Conservation (phyloP, 805 yeast species). For the Wickerhamiella azyma region DNA sequence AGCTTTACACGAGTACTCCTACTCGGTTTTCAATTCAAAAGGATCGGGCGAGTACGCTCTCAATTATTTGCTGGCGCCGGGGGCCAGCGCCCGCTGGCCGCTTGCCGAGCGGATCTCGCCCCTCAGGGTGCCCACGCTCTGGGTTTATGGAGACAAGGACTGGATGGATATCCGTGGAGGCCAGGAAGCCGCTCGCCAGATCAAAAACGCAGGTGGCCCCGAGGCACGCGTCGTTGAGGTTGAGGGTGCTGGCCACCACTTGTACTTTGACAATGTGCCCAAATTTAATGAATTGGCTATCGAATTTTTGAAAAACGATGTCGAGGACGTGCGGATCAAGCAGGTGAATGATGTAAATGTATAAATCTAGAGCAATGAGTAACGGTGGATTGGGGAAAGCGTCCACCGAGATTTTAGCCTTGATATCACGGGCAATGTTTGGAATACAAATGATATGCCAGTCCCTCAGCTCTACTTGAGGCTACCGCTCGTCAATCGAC, state of each 20-base stretch:
- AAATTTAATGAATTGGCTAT: slow-evolving; percentile 39
- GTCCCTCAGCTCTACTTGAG: too few relatives aligned
- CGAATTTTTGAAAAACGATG: slow-evolving; percentile 23
- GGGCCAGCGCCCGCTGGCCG: slow-evolving; percentile 78
- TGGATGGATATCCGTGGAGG: slow-evolving; percentile 48
- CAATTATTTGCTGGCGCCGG: slow-evolving; percentile 73
- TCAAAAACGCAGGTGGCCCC: slow-evolving; percentile 17
- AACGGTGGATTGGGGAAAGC: too few relatives aligned
- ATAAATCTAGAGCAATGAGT: not conserved
- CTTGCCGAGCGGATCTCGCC: slow-evolving; percentile 37
- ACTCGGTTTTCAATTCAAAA: slow-evolving; percentile 66
- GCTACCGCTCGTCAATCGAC: too few relatives aligned
- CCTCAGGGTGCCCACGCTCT: slow-evolving; percentile 44
- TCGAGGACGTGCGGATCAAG: not conserved
- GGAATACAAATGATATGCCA: too few relatives aligned
- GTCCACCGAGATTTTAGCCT: too few relatives aligned
- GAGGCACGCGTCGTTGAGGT: slow-evolving; percentile 26
- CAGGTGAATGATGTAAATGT: not conserved
- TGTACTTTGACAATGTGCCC: slow-evolving; percentile 50
- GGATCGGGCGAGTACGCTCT: slow-evolving; percentile 94
- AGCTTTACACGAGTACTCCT: slow-evolving; percentile 63
- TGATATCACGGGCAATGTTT: too few relatives aligned
- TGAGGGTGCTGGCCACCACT: slow-evolving; percentile 55
- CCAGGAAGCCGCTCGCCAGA: slow-evolving; percentile 23
- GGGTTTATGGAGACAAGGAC: slow-evolving; percentile 76